Base-by-base conservation (phyloP, 306 rosid genomes). In the Pterocarpus macrocarpus region DNA sequence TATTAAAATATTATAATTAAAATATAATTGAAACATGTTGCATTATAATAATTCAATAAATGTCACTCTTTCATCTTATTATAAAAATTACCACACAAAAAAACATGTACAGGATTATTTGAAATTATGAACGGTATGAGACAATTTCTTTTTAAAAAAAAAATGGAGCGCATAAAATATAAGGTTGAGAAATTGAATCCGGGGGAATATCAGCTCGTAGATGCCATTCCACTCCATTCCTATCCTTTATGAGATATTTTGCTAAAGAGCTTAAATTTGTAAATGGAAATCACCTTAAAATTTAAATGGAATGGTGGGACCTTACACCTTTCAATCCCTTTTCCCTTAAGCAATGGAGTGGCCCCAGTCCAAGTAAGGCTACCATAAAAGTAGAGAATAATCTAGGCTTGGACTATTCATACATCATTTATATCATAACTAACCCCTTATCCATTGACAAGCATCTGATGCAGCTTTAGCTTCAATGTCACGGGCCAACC, bases 361-460 rank as follows among this genome's bases (percentile, higher is more conserved):
- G 80, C 12, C 63, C 71, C 80, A 63, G 13, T 49, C 0, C 0
- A 17, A 32, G 5, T 28, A 64, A 14, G 65, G 75, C 43, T 53
- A 28, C 16, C 41, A 32, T 55, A 55, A 55, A 55, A 55, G 35
- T 57, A n/a, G 38, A 57, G 69, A 69, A 69, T 57, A 79, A 78
- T 16, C 15, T 12, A 3, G 33, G 22, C 70, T 69, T 41, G 35
- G 69, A 78, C 61, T 13, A 56, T 69, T 69, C 50, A 44, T 6
- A 41, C 50, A 78, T 78, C 69, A 56, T 68, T 79, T 58, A 79
- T 59, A 41, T 39, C 82, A 6, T 16, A 11, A 45, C 41, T 2
- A 79, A 70, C 52, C 75, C 66, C 36, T 78, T 44, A 69, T 58
- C 53, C 75, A 34, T 49, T 79, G 12, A 34, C 77, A 62, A 71